Percentiles rank a stretch among this genome's conserved stretches.
phyloP scores from a whole-genome alignment of 2,329 filamentous ascomycete genomes.

The Colletotrichum acutatum region DNA sequence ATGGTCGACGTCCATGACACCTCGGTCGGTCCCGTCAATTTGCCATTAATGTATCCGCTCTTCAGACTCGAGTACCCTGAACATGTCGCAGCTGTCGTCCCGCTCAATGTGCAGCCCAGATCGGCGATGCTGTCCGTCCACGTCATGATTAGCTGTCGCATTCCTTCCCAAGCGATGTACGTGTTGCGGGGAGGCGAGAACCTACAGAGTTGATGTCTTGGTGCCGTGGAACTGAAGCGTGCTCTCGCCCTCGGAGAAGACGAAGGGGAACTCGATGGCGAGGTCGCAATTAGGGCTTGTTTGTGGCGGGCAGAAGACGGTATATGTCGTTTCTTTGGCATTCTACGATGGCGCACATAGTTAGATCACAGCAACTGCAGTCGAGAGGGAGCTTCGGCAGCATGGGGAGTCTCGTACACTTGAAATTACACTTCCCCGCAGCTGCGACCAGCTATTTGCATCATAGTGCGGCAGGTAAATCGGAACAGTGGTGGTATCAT shows the following conservation, averaged over 20 bases:
- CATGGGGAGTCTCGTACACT: slow-evolving; percentile 45
- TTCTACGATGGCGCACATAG: slow-evolving; percentile 44
- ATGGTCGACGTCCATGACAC: slow-evolving; percentile 58
- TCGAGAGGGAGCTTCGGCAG: not conserved
- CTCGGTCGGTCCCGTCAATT: slow-evolving; percentile 54
- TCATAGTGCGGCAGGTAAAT: slow-evolving; percentile 58
- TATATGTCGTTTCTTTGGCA: slow-evolving; percentile 55
- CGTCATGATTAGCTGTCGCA: not conserved
- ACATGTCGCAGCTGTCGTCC: slow-evolving; percentile 57
- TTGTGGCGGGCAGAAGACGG: slow-evolving; percentile 59
- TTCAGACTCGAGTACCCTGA: slow-evolving; percentile 60
- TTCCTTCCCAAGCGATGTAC: not conserved
- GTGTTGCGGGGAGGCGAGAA: not conserved
- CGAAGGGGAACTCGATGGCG: slow-evolving; percentile 58
- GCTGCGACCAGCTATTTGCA: slow-evolving; percentile 53
- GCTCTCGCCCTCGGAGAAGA: slow-evolving; percentile 56
- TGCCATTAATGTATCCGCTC: slow-evolving; percentile 50
- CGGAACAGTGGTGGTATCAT: slow-evolving; percentile 51
- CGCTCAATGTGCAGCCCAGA: slow-evolving; percentile 54
- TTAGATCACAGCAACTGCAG: slow-evolving; percentile 5
- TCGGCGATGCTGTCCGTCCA: slow-evolving; percentile 52
- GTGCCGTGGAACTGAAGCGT: slow-evolving; percentile 58
- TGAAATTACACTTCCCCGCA: slow-evolving; percentile 58
- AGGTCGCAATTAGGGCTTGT: slow-evolving; percentile 55
- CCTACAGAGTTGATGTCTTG: slow-evolving; percentile 55